Base-by-base conservation (phyloP, 345 rosid genomes). In the Citrus unshiu region DNA sequence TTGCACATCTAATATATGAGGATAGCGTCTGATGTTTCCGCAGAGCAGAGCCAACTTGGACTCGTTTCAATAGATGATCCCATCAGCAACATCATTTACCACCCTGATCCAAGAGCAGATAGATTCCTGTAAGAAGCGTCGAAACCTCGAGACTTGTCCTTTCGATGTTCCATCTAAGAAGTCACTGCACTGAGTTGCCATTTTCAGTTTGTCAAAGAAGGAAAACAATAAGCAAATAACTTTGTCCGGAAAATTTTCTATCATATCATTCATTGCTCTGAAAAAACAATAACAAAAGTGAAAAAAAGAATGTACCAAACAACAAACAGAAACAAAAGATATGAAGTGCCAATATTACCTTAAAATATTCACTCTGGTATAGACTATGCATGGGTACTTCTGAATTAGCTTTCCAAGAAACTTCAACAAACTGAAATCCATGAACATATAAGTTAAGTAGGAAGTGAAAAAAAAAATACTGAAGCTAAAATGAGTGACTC, bases 251-350 rank as follows among this genome's bases (percentile, higher is more conserved):
- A 89, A 88, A 79, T 80, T 81, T 82, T 89, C 91, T 72, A 91
- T 87, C 74, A 90, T 78, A 84, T 87, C 85, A 87, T 90, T 85
- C 81, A 92, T 78, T 22, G 92, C 93, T 77, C 98, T 95, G 91
- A 60, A 89, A 82, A 77, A 73, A 72, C 85, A 73, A 77, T 7
- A 57, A 80, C n/a, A 71, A 57, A 85, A 68, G 68, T 84, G 57
- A 79, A 80, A 72, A 40, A 74, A 77, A 76, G 24, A 77, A 71
- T 13, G 54, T 24, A 40, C 6, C 37, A 62, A 58, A 39, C 63
- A 40, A 9, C 13, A 40, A 70, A 75, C 22, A 66, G 39, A 74
- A 19, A 39, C 72, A 75, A 54, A 34, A 59, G 34, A 79, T 30
- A 18, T 73, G 37, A 35, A 40, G 40, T 16, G 59, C 37, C 58